phyloP scores from a whole-genome alignment of 768 basidiomycete species.

The Bullera alba region DNA sequence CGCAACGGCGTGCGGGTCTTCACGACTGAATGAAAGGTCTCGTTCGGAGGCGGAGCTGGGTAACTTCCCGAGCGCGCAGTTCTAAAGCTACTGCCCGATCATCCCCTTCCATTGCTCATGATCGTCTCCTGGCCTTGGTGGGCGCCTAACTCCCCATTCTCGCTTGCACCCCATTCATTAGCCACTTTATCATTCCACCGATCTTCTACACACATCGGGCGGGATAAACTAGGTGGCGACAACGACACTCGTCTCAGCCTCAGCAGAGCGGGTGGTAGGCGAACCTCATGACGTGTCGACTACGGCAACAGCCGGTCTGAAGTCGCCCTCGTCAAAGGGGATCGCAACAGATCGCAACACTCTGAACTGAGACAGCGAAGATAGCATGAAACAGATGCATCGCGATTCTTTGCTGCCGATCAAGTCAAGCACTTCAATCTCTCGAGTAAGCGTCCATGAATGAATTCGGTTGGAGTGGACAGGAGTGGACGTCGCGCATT shows the following conservation, averaged over 20 bases:
- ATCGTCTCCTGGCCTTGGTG: too few relatives aligned
- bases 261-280: neutral
- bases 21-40: too few relatives aligned
- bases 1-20: too few relatives aligned
- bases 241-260: neutral
- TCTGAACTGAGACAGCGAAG: neutral
- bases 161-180: neutral
- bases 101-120: too few relatives aligned
- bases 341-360: neutral
- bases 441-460: too few relatives aligned
- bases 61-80: too few relatives aligned
- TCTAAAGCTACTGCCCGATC: too few relatives aligned
- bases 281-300: neutral
- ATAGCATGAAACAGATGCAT: neutral
- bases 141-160: neutral
- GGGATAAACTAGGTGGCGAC: slow-evolving; percentile 4
- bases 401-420: neutral
- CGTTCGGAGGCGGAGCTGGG: too few relatives aligned
- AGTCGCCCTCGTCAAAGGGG: neutral
- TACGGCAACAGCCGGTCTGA: neutral
- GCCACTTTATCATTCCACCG: slow-evolving; percentile 3
- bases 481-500: too few relatives aligned
- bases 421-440: neutral
- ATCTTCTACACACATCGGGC: neutral
- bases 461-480: too few relatives aligned